Conservation (phyloP, 306 rosid genomes). For the Sesbania bispinosa region DNA sequence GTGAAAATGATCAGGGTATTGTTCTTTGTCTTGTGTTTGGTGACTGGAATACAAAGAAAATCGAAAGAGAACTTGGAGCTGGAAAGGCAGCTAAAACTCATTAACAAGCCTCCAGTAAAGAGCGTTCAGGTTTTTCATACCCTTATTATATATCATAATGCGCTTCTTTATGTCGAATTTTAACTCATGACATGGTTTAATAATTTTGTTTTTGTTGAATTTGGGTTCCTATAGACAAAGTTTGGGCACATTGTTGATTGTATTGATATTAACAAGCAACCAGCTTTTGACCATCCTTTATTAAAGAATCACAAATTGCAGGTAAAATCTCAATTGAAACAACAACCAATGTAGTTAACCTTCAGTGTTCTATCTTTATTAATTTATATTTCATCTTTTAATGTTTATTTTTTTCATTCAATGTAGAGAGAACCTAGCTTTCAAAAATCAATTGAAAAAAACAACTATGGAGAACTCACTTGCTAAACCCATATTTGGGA, state of each 20-base stretch:
- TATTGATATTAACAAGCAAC: constrained; percentile 19
- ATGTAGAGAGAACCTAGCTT: background rate
- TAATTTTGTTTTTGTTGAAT: background rate
- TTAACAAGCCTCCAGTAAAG: constrained; percentile 11
- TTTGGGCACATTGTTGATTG: constrained; percentile 15
- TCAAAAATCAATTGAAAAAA: background rate
- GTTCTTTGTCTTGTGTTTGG: background rate
- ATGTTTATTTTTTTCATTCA: background rate
- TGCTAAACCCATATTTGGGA: background rate
- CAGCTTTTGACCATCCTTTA: background rate
- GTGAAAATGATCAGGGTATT: background rate
- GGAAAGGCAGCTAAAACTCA: too few species aligned
- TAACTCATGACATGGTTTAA: background rate
- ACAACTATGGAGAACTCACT: background rate
- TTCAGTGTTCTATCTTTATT: too few species aligned
- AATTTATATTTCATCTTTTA: background rate
- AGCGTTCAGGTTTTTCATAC: background rate
- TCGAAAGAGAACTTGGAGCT: background rate
- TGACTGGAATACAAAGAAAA: background rate
- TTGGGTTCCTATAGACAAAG: background rate
- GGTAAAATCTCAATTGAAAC: background rate
- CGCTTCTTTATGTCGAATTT: background rate
- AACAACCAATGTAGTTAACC: too few species aligned
- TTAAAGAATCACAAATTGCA: background rate
- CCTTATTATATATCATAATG: background rate